Evolutionary conservation across 192 early-diverging fungal species (phyloP).

Genomic region (Entomortierella chlamydospora): DNA sequence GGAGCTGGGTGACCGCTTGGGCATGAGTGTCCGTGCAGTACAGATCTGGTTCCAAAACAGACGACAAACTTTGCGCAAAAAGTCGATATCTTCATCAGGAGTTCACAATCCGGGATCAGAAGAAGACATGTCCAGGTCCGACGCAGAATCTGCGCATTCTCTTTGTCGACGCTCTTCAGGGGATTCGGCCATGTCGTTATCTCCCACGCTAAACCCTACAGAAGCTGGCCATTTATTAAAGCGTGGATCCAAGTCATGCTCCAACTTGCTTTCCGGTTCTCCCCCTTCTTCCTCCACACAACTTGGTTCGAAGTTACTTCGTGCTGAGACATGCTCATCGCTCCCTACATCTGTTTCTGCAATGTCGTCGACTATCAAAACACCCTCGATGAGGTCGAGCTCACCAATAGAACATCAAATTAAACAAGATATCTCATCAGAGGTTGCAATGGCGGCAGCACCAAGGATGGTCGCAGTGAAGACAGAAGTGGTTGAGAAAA

Average conservation of each 20-base stretch:
- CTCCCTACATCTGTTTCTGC: slow-evolving; percentile 7
- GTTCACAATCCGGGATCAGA: slow-evolving; percentile 17
- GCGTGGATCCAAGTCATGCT: slow-evolving; percentile 16
- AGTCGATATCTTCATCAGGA: slow-evolving; percentile 31
- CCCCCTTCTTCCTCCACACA: not conserved
- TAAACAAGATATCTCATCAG: not conserved
- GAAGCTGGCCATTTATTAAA: not conserved
- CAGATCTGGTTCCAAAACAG: slow-evolving; percentile 90
- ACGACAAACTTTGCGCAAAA: slow-evolving; percentile 72
- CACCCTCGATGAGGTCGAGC: not conserved
- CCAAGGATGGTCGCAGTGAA: not conserved
- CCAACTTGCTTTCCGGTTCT: slow-evolving; percentile 11
- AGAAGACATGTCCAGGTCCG: slow-evolving; percentile 26
- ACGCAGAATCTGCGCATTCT: slow-evolving; percentile 6
- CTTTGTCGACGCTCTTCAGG: slow-evolving; percentile 11
- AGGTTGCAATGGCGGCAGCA: not conserved
- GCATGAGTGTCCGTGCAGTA: slow-evolving; percentile 77
- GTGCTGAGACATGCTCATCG: slow-evolving; percentile 27
- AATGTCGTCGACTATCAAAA: not conserved
- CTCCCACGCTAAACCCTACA: not conserved
- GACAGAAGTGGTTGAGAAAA: slow-evolving; percentile 2
- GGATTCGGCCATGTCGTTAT: slow-evolving; percentile 22
- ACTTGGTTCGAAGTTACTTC: slow-evolving; percentile 3
- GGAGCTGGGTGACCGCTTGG: slow-evolving; percentile 69
- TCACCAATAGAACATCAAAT: not conserved